phyloP scores from a whole-genome alignment of 2,329 filamentous ascomycete genomes.

The Monosporascus sp. region DNA sequence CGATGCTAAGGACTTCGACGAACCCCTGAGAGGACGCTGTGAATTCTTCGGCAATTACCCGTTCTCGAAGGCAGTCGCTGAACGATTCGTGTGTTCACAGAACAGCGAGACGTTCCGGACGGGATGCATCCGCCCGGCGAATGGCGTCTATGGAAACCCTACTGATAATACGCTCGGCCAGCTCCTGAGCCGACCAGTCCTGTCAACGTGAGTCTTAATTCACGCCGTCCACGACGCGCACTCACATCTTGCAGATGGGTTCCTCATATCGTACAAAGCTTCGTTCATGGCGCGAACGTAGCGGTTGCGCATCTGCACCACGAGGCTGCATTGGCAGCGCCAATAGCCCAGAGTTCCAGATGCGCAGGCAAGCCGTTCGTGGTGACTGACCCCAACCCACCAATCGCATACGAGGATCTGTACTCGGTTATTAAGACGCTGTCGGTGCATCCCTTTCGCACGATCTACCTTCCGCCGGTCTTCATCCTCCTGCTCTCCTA shows the following conservation, averaged over 20 bases:
- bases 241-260: slow-evolving; percentile 28
- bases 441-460: slow-evolving; percentile 30
- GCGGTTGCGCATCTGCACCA: slow-evolving; percentile 37
- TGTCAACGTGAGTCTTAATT: slow-evolving; percentile 37
- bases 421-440: slow-evolving; percentile 30
- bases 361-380: slow-evolving; percentile 36
- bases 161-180: slow-evolving; percentile 41
- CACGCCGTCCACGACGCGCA: background rate
- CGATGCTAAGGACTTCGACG: slow-evolving; percentile 38
- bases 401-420: slow-evolving; percentile 33
- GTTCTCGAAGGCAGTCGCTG: slow-evolving; percentile 45
- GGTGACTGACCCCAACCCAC: slow-evolving; percentile 38
- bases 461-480: slow-evolving; percentile 26
- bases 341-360: slow-evolving; percentile 15
- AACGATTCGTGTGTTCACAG: slow-evolving; percentile 41
- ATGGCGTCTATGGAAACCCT: slow-evolving; percentile 48
- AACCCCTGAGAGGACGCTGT: slow-evolving; percentile 32
- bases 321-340: slow-evolving; percentile 32
- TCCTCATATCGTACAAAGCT: slow-evolving; percentile 33
- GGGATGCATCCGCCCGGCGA: slow-evolving; percentile 46
- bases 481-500: slow-evolving; percentile 33
- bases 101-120: slow-evolving; percentile 38
- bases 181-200: slow-evolving; percentile 32
- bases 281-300: slow-evolving; percentile 37
- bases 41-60: slow-evolving; percentile 48